Evolutionary conservation across 2,329 filamentous ascomycete genomes (phyloP), one percentile per base, ranked within the genome.

Genomic region (Aureobasidium sp.): DNA sequence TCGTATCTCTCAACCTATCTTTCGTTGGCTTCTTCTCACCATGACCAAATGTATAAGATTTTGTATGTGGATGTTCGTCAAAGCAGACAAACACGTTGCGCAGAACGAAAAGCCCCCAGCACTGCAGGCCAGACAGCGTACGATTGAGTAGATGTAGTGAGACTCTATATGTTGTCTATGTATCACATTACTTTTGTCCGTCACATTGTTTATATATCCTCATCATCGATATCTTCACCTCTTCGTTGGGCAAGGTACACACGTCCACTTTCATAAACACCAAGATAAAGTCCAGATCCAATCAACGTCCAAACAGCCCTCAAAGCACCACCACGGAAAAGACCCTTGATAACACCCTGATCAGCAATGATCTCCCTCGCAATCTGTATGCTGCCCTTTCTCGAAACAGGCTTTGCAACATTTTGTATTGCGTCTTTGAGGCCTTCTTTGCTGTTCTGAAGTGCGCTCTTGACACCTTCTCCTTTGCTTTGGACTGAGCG

Each of bases 271-370:
- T 96, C 91, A 74, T 96, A 96, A 47, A 89, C 87, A 29, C 90
- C 90, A 45, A 96, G 76, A 78, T 96, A 96, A 61, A 96, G 75
- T 3, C 91, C 91, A 70, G 88, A 88, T 0, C 91, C 90, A 6
- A 95, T 66, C 59, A 90, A 87, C 14, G 91, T 94, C 91, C 91
- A 96, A 1, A 82, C 82, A 9, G 82, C 85, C 63, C 92, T 82
- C 66, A 96, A 76, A 37, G 82, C 76, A 2, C 86, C 90, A 7
- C 92, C 92, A 37, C 88, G 80, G 73, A 94, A 96, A 41, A 96
- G 74, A 0, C 91, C 91, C 62, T 77, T 83, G 44, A 59, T 34
- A 1, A 90, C 66, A 1, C 91, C 92, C 66, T 85, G 82, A 64
- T 89, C 83, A 0, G 72, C 73, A 60, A 88, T 78, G 13, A 96